Evolutionary conservation across 352 stramenopile species (phyloP), one percentile per base, ranked within the genome.

Genomic region (Pythium chondricola): DNA sequence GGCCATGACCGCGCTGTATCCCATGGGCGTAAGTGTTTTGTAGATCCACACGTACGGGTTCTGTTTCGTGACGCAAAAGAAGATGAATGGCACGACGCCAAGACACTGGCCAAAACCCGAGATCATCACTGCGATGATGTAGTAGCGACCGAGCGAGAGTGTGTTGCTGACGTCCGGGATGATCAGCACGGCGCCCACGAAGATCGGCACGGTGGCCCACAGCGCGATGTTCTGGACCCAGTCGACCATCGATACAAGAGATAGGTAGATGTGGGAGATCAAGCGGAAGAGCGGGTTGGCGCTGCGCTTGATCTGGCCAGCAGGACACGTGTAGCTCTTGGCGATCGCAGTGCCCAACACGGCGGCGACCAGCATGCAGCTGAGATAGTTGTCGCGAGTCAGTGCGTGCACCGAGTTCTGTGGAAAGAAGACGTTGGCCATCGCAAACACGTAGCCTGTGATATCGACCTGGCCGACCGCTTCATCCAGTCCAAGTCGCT

Each of bases 241-340:
- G 29, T 85, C 69, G 24, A 73, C 48, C 49, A 85, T 77, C 14
- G 59, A 67, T 32, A 81, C 75, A 21, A 88, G 53, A 39, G 76
- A 66, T 4, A 68, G 47, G 59, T 83, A 85, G 25, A 84, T 29
- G 45, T 88, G 76, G 50, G 75, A 71, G 33, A 81, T 66, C 5
- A 85, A 61, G 4, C 71, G 61, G 24, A 84, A 62, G 17, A 88
- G 45, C 20, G 76, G 76, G 49, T 84, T 88, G 30, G 57, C 63
- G 35, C 71, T 67, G 27, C 63, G 69, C 48, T 56, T 54, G 43
- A 63, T 58, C 32, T 48, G 52, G 13, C 58, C 58, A 1, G 17
- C 11, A 2, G 41, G 24, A 30, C 43, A 57, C 44, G 38, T 57
- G 50, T 67, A 80, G 43, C 71, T 83, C 21, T 70, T 64, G 18